A percentile compares a stretch with the other conserved stretches of the same genome.
Conservation (phyloP, 1,139 yeast genomes). For the Hyphopichia wangnamkhiaoensis region DNA sequence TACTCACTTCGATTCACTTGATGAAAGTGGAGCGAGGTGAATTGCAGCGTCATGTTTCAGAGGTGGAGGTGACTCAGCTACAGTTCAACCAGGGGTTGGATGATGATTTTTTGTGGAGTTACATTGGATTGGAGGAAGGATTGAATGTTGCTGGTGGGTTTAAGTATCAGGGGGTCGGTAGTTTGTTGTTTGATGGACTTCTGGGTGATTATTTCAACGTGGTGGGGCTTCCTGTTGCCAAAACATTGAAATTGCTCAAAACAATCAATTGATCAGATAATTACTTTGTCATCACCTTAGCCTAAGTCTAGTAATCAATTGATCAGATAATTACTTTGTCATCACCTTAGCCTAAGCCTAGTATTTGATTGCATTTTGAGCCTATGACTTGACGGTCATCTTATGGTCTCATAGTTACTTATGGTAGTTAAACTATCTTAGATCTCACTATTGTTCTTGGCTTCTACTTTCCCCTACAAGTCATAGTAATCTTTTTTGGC, state of each 20-base stretch:
- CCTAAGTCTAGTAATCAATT: no score
- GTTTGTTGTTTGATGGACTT: conserved; percentile 59
- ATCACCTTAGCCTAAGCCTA: no score
- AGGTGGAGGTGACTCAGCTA: conserved; percentile 26
- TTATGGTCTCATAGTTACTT: no score
- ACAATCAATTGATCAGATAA: no score
- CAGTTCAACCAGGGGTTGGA: conserved; percentile 38
- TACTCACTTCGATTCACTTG: conserved; percentile 68
- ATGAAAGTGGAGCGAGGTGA: conserved; percentile 39
- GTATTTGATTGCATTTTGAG: no score
- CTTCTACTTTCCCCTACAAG: no score
- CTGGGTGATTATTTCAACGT: conserved; percentile 84
- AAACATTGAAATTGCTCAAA: conserved; percentile 48
- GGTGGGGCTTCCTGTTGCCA: conserved; percentile 82
- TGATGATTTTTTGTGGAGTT: conserved; percentile 55
- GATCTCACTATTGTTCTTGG: no score
- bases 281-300: no score
- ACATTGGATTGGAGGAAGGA: conserved; percentile 76
- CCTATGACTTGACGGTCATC: no score
- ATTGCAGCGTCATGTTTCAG: conserved; percentile 11
- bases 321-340: no score
- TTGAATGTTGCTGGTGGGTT: conserved; percentile 89
- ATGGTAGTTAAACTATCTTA: no score
- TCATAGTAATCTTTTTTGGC: no score
- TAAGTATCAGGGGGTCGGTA: conserved; percentile 75